phyloP scores from a whole-genome alignment of 306 rosid genomes.

The Lupinus albus region DNA sequence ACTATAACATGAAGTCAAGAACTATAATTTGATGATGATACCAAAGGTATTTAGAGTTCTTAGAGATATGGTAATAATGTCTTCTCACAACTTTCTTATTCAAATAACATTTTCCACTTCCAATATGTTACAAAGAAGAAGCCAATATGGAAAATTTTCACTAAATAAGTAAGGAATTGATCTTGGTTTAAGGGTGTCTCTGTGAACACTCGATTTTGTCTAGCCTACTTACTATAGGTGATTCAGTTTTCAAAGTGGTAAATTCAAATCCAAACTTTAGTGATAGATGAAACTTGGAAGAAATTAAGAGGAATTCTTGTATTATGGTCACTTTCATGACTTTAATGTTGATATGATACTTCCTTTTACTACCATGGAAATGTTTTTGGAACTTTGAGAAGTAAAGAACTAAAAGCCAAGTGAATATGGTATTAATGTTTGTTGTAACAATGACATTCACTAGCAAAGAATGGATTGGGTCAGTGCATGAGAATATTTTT shows the following conservation, averaged over 20 bases:
- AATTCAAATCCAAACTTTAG: neutral
- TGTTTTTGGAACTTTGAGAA: constrained; percentile 12
- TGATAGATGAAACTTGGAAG: constrained; percentile 39
- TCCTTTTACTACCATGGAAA: constrained; percentile 28
- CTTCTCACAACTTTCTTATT: constrained; percentile 9
- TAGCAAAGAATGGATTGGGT: neutral
- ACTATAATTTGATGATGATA: neutral
- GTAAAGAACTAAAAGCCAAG: constrained; percentile 26
- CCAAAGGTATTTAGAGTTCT: neutral
- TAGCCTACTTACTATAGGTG: no score
- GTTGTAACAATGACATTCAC: constrained; percentile 8
- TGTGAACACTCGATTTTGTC: no score
- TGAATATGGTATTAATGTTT: constrained; percentile 26
- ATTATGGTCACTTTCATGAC: neutral
- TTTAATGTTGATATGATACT: constrained; percentile 16
- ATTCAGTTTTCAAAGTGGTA: no score
- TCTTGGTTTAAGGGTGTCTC: no score
- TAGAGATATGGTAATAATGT: neutral
- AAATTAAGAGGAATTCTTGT: no score
- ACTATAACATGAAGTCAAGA: no score
- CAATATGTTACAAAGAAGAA: neutral
- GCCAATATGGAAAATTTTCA: neutral
- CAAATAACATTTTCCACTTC: neutral
- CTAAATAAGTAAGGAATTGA: neutral
- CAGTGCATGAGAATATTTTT: constrained; percentile 5